Percentiles rank a stretch among this genome's conserved stretches.
Evolutionary conservation across 257 asterid species (phyloP).

Genomic region (Jaltomata sinuosa): DNA sequence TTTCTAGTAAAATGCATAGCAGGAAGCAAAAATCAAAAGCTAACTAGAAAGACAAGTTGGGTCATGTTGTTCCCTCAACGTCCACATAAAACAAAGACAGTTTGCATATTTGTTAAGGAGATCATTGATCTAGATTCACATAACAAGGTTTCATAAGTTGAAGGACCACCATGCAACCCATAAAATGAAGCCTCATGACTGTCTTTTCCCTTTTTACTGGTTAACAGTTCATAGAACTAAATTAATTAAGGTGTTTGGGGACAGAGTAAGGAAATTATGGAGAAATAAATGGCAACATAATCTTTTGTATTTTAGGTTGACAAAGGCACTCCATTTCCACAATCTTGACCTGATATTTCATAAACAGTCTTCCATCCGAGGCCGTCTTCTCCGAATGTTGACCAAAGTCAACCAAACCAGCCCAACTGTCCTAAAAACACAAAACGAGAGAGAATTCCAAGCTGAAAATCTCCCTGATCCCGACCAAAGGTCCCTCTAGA

Average conservation of each 20-base stretch:
- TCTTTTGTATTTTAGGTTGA: not conserved
- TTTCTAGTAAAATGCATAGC: not conserved
- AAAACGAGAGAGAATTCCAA: too few relatives aligned
- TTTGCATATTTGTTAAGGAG: slow-evolving; percentile 22
- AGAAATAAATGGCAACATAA: too few relatives aligned
- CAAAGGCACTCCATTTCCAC: not conserved
- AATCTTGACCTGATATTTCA: not conserved
- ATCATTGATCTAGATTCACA: slow-evolving; percentile 8
- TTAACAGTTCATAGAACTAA: too few relatives aligned
- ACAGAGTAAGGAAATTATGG: not conserved
- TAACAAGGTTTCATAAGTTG: not conserved
- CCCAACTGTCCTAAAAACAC: too few relatives aligned
- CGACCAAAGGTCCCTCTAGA: too few relatives aligned
- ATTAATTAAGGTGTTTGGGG: not conserved
- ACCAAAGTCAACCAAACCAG: too few relatives aligned
- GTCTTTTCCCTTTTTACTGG: not conserved
- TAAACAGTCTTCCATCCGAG: too few relatives aligned
- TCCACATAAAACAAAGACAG: slow-evolving; percentile 10
- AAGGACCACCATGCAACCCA: slow-evolving; percentile 5
- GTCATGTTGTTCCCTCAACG: slow-evolving; percentile 24
- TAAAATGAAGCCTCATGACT: not conserved
- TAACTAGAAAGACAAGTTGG: not conserved
- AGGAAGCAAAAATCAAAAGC: not conserved
- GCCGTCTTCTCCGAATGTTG: too few relatives aligned
- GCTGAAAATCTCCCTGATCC: too few relatives aligned